Conservation (phyloP, 2,329 filamentous ascomycete genomes). For the Colletotrichum paranaense region DNA sequence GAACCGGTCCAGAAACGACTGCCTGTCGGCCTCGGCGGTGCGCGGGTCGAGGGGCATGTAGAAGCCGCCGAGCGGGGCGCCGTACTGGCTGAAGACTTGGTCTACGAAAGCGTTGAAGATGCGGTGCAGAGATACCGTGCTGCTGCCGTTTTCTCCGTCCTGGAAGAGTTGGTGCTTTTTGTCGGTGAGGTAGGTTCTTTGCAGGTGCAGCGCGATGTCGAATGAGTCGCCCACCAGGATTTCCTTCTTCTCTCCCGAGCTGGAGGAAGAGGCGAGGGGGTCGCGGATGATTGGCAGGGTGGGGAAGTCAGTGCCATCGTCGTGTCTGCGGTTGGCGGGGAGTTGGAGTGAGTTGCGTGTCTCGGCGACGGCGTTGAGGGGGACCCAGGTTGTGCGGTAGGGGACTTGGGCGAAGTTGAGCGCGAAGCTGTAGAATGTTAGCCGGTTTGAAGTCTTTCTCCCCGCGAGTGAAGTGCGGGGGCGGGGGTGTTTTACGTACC, state of each 20-base stretch:
- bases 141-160: constrained; percentile 19
- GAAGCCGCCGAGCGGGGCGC: not conserved
- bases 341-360: constrained; percentile 59
- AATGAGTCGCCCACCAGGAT: constrained; percentile 70
- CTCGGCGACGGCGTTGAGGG: constrained; percentile 60
- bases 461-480: too few species aligned
- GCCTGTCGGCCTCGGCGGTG: not conserved
- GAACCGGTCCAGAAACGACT: not conserved
- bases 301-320: constrained; percentile 67
- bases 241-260: not conserved
- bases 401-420: constrained; percentile 54
- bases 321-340: constrained; percentile 63
- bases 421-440: constrained; percentile 37
- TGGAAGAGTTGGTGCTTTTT: constrained; percentile 60
- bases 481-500: not conserved
- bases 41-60: constrained; percentile 7
- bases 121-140: constrained; percentile 50
- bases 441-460: accelerated
- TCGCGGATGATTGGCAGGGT: constrained; percentile 71
- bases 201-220: constrained; percentile 72
- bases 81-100: constrained; percentile 30
- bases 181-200: constrained; percentile 61
- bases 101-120: constrained; percentile 48
- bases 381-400: constrained; percentile 58
- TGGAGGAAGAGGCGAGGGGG: constrained; percentile 42